Evolutionary conservation across 176 grass and related monocot genomes (phyloP), one percentile per base, ranked within the genome.

Genomic region (Alopecurus myosuroides): DNA sequence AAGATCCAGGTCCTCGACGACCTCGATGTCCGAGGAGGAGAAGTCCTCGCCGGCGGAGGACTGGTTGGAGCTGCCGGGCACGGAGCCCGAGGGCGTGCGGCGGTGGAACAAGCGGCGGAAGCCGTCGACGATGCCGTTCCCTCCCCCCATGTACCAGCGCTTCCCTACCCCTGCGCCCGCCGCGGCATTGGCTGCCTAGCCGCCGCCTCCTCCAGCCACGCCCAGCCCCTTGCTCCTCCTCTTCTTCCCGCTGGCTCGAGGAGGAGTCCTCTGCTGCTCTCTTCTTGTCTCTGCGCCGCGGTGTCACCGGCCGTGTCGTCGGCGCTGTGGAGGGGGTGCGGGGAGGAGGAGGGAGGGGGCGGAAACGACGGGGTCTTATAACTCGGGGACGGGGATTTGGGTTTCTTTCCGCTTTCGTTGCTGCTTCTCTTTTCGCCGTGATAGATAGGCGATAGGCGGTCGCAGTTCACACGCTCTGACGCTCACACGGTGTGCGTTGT

Each of bases 21-120:
- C 73, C 39, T 81, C 87, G 82, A 82, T 20, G 9, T 80, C 89
- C 49, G 84, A 25, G n/a, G 85, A 30, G 57, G 88, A 20, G n/a
- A 82, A 30, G 2, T 85, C 82, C 14, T 88, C 79, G 33, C 79
- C 67, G 61, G 74, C 26, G 29, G 84, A 90, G 73, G 84, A 82
- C 79, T 56, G 88, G 79, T 82, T 72, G 72, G 88, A 42, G 56
- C 9, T 12, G 56, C 9, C 7, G 44, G 45, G 28, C 28, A 50
- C 70, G 77, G 85, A 77, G 60, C 77, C 75, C 74, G 70, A 40
- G 1, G 42, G 17, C 8, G 70, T 83, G 61, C 82, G 88, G 82
- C 93, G 93, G 69, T 95, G 90, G 88, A 92, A 92, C 85, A 73
- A 86, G 83, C 93, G 93, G 76, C 90, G 93, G 78, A 95, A 85